A percentile compares a stretch with the other conserved stretches of the same genome.
Evolutionary conservation across 1,139 yeast species (phyloP).

Genomic region (Kodamaea arcana): DNA sequence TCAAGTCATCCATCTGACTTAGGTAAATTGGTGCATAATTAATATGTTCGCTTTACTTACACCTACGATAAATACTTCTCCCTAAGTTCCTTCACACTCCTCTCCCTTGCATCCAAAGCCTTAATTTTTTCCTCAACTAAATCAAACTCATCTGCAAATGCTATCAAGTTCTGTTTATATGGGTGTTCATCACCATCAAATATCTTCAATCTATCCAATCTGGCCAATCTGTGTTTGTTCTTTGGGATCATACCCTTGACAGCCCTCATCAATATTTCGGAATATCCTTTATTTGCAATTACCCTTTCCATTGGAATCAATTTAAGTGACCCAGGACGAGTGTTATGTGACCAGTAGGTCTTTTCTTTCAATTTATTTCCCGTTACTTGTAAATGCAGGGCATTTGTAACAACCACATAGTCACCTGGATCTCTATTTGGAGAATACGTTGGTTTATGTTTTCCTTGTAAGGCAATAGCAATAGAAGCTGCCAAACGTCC

Average conservation of each 20-base stretch:
- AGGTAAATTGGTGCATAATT: too few species aligned
- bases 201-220: conserved; percentile 80
- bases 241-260: conserved; percentile 96
- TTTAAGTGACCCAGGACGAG: conserved; percentile 86
- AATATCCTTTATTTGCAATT: conserved; percentile 76
- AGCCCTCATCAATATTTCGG: conserved; percentile 77
- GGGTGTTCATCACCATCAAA: conserved; percentile 90
- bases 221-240: conserved; percentile 71
- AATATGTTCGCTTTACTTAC: neutral
- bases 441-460: conserved; percentile 89
- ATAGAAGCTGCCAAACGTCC: conserved; percentile 91
- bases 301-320: conserved; percentile 78
- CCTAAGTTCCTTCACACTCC: conserved; percentile 30
- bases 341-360: conserved; percentile 87
- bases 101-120: conserved; percentile 37
- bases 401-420: conserved; percentile 93
- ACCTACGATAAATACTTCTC: conserved; percentile 24
- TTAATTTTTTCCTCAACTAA: conserved; percentile 41
- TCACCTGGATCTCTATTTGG: conserved; percentile 84
- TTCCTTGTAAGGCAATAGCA: conserved; percentile 87
- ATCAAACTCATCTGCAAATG: conserved; percentile 80
- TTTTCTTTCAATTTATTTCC: conserved; percentile 83
- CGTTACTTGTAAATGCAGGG: conserved; percentile 71
- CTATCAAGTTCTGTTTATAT: conserved; percentile 74
- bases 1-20: too few species aligned